These are phyloP conservation scores for Trichophyton verrucosum DNA, from an alignment of 2,329 filamentous ascomycete genomes.

Conservation along the genomic window DNA sequence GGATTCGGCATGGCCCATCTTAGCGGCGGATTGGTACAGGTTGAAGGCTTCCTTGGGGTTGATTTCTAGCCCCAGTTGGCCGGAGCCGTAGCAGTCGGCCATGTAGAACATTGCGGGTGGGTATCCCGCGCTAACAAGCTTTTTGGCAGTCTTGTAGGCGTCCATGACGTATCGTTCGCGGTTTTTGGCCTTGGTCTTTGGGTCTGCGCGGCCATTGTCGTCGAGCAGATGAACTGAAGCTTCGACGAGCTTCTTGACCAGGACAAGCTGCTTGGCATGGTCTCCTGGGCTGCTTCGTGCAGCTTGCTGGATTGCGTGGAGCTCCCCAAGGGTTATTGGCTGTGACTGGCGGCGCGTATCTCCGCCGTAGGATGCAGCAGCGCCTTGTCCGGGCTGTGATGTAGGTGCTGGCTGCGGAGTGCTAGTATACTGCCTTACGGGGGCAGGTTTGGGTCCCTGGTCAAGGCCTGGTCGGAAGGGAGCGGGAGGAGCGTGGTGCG, in stretches of 20 bases:
- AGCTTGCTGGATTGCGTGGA: slow-evolving; percentile 59
- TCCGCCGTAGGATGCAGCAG: background rate
- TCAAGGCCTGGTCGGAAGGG: slow-evolving; percentile 43
- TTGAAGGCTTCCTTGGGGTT: slow-evolving; percentile 89
- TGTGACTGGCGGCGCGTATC: background rate
- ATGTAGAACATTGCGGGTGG: slow-evolving; percentile 86
- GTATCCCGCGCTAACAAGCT: slow-evolving; percentile 60
- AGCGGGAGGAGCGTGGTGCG: slow-evolving; percentile 37
- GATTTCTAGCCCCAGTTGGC: slow-evolving; percentile 61
- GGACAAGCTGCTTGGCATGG: slow-evolving; percentile 53
- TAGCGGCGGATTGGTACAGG: slow-evolving; percentile 87
- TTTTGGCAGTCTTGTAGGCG: slow-evolving; percentile 83
- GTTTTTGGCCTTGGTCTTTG: slow-evolving; percentile 48
- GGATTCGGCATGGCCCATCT: slow-evolving; percentile 69
- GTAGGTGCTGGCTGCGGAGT: slow-evolving; percentile 28
- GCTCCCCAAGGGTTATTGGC: slow-evolving; percentile 56
- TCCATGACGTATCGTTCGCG: slow-evolving; percentile 77
- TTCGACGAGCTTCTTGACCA: slow-evolving; percentile 77
- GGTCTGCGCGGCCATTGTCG: slow-evolving; percentile 59
- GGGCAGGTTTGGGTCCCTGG: slow-evolving; percentile 36
- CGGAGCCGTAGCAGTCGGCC: slow-evolving; percentile 78
- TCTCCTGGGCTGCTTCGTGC: slow-evolving; percentile 63
- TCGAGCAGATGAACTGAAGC: slow-evolving; percentile 69
- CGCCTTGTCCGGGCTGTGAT: slow-evolving; percentile 7
- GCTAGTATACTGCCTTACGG: slow-evolving; percentile 42